Percentiles rank a stretch among this genome's conserved stretches.
Conservation (phyloP, 73 alveolate genomes). For the Symbiodinium natans region DNA sequence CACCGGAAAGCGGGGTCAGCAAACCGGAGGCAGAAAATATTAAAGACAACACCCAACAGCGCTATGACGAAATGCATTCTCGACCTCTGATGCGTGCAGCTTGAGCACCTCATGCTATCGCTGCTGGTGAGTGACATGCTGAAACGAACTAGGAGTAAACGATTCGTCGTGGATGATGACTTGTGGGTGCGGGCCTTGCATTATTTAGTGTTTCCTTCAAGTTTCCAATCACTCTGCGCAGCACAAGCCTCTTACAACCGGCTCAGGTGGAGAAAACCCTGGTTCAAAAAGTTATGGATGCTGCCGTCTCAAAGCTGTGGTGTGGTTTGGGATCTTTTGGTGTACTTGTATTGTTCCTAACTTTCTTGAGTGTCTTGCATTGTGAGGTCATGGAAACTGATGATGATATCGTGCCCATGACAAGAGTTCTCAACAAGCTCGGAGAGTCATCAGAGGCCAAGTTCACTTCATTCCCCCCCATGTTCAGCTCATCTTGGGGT, state of each 20-base stretch:
- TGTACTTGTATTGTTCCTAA: not conserved
- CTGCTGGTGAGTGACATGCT: no score
- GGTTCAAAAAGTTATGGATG: conserved; percentile 68
- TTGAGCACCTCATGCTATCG: no score
- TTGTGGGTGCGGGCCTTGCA: conserved; percentile 17
- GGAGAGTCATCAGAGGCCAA: conserved; percentile 40
- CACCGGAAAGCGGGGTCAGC: no score
- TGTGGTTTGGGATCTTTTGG: not conserved
- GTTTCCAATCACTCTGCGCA: no score
- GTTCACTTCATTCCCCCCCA: not conserved
- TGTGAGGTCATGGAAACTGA: conserved; percentile 73
- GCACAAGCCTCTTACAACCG: no score
- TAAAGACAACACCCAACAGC: no score
- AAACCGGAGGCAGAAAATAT: no score
- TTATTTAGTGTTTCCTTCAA: no score
- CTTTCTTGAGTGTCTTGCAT: no score
- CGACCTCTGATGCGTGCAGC: no score
- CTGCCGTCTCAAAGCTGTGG: not conserved
- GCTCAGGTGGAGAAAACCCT: conserved; percentile 37
- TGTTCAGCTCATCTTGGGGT: not conserved
- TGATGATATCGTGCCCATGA: conserved; percentile 69
- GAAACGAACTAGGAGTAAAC: conserved; percentile 33
- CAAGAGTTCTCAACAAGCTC: conserved; percentile 69
- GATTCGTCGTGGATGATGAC: conserved; percentile 78
- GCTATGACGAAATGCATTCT: no score